phyloP scores from a whole-genome alignment of 371 early-diverging fungal genomes.

The Smittium culicis region DNA sequence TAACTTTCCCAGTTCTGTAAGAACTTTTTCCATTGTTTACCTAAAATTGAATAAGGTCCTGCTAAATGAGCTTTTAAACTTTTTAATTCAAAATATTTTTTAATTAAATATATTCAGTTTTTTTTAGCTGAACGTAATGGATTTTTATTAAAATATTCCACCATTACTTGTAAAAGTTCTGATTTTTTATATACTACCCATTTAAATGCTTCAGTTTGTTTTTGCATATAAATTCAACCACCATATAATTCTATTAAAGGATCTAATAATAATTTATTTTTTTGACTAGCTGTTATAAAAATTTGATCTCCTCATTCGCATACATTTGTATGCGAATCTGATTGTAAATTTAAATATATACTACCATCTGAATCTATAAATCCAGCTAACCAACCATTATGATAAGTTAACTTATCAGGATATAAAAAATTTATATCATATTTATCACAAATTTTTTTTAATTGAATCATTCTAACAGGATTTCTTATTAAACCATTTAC shows the following conservation, averaged over 20 bases:
- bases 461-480: slow-evolving; percentile 23
- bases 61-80: slow-evolving; percentile 12
- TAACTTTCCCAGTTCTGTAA: slow-evolving; percentile 7
- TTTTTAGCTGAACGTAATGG: slow-evolving; percentile 11
- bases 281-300: slow-evolving; percentile 20
- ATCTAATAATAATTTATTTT: slow-evolving; percentile 25
- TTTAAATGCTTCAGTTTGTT: slow-evolving; percentile 24
- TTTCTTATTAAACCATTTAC: slow-evolving; percentile 27
- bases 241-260: slow-evolving; percentile 25
- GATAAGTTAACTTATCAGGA: slow-evolving; percentile 21
- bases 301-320: slow-evolving; percentile 21
- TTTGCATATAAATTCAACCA: slow-evolving; percentile 21
- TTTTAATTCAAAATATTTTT: slow-evolving; percentile 7
- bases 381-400: slow-evolving; percentile 32
- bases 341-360: slow-evolving; percentile 17
- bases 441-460: slow-evolving; percentile 32
- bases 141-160: slow-evolving; percentile 12
- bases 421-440: slow-evolving; percentile 20
- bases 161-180: slow-evolving; percentile 12
- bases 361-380: slow-evolving; percentile 32
- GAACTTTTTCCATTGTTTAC: slow-evolving; percentile 12
- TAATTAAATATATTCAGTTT: slow-evolving; percentile 14
- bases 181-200: slow-evolving; percentile 23
- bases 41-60: not conserved
- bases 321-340: slow-evolving; percentile 16